Base-by-base conservation (phyloP, 1,139 yeast genomes). In the Candida neerlandica region DNA sequence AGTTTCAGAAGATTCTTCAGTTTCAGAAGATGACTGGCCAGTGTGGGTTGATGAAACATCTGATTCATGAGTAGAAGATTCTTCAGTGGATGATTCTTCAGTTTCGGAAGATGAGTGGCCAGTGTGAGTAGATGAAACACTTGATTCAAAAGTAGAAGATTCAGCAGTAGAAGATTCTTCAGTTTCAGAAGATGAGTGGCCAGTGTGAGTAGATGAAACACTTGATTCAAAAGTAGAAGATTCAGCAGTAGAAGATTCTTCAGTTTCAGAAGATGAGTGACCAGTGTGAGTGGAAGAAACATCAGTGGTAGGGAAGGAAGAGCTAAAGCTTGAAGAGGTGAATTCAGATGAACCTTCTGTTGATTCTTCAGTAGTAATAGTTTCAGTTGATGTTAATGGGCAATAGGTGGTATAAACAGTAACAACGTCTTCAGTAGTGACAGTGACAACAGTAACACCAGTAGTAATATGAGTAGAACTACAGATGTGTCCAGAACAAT, bases 391-490 rank as follows among this genome's bases (percentile, higher is more conserved):
- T n/a, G 46, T 39, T 10, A 39, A 21, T 9, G 46, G 46, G 37
- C 46, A 66, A 56, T 58, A 66, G 18, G 73, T 66, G 37, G 69
- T 64, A 57, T 61, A 63, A 16, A 60, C 50, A 18, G 69, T 61
- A 34, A 51, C 49, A n/a, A 47, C 41, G 21, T 56, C 56, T 14
- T 46, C 50, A 5, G 43, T 39, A 9, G 52, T 51, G 6, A 50
- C 38, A 18, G 57, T 54, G 11, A 54, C 48, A 5, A 50, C 49
- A 10, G 51, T 52, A 12, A 55, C 44, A 29, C 73, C 74, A 5
- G 75, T 67, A 35, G 69, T 58, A 27, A 62, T 59, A 32, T 66
- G 58, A 39, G 58, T 59, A 43, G 54, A 16, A 10, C 46, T 29
- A 51, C 66, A 62, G 14, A 34, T 47, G 18, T 51, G 33, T 2